Evolutionary conservation across 164 flowering plant species (phyloP), one percentile per base, ranked within the genome.

Genomic region (Aristolochia fimbriata): DNA sequence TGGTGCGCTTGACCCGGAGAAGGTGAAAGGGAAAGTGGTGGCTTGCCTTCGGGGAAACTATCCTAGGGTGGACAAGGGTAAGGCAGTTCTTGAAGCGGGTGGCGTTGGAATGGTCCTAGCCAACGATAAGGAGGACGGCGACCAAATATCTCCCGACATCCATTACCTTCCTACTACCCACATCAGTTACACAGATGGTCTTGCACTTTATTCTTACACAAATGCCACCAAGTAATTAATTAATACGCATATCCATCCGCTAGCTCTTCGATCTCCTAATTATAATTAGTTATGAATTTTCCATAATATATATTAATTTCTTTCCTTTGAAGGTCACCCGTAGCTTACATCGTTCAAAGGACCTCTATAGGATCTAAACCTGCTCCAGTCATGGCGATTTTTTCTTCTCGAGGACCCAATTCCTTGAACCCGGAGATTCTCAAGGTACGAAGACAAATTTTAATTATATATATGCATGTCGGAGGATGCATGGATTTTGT

Each of bases 381-480:
- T 50, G 81, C 97, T 7, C 97, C 96, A 0, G 61, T 79, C 68
- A 85, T 85, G 91, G 95, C 95, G 47, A 70, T 80, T 2, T 90
- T 87, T 66, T 87, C 97, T 12, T 87, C 95, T 0, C 71, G 50
- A 58, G 97, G 97, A 51, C 97, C 97, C 3, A 87, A 79, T 58
- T 37, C 65, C 17, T 27, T 90, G 6, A 75, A 75, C 1, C 95
- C 95, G 8, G 87, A 81, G 54, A 80, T 91, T 60, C 88, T 87
- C 25, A 91, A 90, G 91, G 96, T 88, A n/a, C n/a, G n/a, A n/a
- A n/a, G n/a, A n/a, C n/a, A n/a, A n/a, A n/a, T n/a, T n/a, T n/a
- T n/a, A n/a, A n/a, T n/a, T n/a, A n/a, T n/a, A n/a, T n/a, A n/a
- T n/a, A n/a, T n/a, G n/a, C n/a, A n/a, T n/a, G n/a, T n/a, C n/a